Evolutionary conservation across 2,329 filamentous ascomycete genomes (phyloP).

Genomic region (Rugonectria rugulosa): DNA sequence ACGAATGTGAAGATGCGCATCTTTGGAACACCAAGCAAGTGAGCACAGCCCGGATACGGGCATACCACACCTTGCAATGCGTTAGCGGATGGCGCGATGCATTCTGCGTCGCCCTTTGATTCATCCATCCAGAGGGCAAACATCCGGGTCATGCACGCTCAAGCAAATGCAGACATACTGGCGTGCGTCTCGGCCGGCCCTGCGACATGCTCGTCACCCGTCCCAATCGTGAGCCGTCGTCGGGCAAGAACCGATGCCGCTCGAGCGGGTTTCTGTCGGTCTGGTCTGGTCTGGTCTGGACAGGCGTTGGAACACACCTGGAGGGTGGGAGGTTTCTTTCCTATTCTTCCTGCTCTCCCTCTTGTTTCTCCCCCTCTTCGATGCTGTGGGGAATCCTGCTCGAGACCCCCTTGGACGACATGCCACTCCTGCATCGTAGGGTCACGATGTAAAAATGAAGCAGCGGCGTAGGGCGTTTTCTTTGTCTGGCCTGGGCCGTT

Average conservation of each 20-base stretch:
- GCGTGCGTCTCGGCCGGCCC: neutral
- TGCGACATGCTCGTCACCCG: conserved; percentile 8
- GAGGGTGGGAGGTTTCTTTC: conserved; percentile 15
- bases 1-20: conserved; percentile 23
- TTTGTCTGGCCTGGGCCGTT: neutral
- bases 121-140: conserved; percentile 15
- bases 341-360: too few relatives aligned
- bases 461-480: conserved; percentile 22
- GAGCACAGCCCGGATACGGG: conserved; percentile 2
- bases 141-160: conserved; percentile 9
- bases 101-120: conserved; percentile 10
- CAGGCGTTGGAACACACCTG: conserved; percentile 7
- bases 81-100: conserved; percentile 25
- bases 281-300: too few relatives aligned
- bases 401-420: conserved; percentile 36
- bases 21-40: conserved; percentile 12
- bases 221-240: conserved; percentile 16
- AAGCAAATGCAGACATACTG: conserved; percentile 10
- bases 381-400: conserved; percentile 40
- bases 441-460: conserved; percentile 17
- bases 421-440: conserved; percentile 35
- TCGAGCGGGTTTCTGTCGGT: conserved; percentile 4
- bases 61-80: conserved; percentile 24
- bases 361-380: too few relatives aligned
- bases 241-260: conserved; percentile 23